phyloP scores from a whole-genome alignment of 805 yeast genomes.

The Suhomyces kilbournensis region DNA sequence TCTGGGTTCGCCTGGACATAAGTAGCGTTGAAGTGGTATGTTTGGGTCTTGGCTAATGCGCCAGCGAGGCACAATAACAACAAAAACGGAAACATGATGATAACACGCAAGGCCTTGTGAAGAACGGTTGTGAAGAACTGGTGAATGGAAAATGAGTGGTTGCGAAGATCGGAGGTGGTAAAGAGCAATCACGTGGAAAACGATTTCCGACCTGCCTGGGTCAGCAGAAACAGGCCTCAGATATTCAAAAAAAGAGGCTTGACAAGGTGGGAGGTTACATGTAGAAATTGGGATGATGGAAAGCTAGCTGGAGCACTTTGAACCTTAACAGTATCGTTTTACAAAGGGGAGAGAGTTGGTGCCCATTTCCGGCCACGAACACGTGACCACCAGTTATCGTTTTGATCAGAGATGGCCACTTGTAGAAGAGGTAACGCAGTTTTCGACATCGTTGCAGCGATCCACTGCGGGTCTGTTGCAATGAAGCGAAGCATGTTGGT shows the following conservation, averaged over 20 bases:
- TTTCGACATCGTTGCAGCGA: neutral
- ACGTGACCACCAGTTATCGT: neutral
- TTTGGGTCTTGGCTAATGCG: neutral
- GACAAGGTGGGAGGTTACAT: neutral
- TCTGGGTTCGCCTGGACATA: slow-evolving; percentile 53
- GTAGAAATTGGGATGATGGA: neutral
- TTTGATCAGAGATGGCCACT: neutral
- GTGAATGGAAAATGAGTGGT: neutral
- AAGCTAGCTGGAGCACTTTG: neutral
- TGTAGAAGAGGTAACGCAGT: neutral
- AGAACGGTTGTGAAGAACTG: neutral
- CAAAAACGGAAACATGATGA: neutral
- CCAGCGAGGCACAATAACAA: neutral
- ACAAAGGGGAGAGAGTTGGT: neutral
- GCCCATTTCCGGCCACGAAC: neutral
- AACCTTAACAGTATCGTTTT: too few relatives aligned
- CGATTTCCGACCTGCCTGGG: neutral
- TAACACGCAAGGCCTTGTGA: neutral
- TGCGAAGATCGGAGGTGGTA: neutral
- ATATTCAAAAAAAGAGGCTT: neutral
- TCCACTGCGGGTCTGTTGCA: neutral
- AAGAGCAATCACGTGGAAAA: neutral
- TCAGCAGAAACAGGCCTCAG: neutral
- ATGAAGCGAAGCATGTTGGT: too few relatives aligned
- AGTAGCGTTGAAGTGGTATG: slow-evolving; percentile 34